phyloP scores from a whole-genome alignment of 331 rosid species.

The Malus hybrid region DNA sequence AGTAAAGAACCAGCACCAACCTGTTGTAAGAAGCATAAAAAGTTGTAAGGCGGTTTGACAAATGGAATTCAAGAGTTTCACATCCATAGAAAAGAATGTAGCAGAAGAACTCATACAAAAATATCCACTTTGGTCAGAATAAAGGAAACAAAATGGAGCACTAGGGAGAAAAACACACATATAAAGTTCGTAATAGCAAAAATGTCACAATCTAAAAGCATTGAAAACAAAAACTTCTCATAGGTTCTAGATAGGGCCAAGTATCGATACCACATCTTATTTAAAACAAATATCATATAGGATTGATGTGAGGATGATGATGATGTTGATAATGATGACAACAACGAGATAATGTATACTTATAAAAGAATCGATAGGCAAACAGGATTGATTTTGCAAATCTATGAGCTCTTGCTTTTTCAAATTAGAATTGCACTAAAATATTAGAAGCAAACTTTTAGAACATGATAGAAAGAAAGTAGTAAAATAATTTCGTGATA shows the following conservation, averaged over 20 bases:
- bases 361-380: neutral
- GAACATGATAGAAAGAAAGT: neutral
- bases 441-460: neutral
- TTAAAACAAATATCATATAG: no score
- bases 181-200: neutral
- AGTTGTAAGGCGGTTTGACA: conserved; percentile 1
- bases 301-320: neutral
- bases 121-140: neutral
- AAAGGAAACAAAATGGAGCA: neutral
- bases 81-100: neutral
- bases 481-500: neutral
- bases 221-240: neutral
- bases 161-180: neutral
- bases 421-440: neutral
- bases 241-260: neutral
- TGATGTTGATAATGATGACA: neutral
- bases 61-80: neutral
- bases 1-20: conserved; percentile 90
- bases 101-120: neutral
- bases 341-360: neutral
- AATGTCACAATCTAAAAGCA: neutral
- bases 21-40: conserved; percentile 37
- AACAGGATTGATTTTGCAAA: neutral
- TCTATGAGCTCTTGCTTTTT: neutral
- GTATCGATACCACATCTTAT: no score